Evolutionary conservation across 305 asterid species (phyloP).

Genomic region (Petunia hybrid): DNA sequence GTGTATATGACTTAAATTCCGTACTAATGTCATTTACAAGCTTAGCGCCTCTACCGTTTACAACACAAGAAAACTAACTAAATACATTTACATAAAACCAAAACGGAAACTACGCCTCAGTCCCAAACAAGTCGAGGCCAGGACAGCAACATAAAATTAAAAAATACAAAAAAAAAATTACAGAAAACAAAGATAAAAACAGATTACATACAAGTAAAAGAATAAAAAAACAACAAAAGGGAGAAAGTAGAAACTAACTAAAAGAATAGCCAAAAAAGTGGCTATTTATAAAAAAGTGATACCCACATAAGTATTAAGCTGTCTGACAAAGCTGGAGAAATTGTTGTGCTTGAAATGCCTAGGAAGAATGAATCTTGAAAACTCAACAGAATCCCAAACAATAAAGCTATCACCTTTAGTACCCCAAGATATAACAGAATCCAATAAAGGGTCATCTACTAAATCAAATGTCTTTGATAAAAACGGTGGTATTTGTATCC

Average conservation of each 20-base stretch:
- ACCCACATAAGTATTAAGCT: slow-evolving; percentile 96
- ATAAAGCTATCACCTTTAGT: slow-evolving; percentile 69
- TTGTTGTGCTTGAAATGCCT: slow-evolving; percentile 88
- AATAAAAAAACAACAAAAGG: slow-evolving; percentile 9
- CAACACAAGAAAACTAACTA: neutral
- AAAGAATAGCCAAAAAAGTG: slow-evolving; percentile 38
- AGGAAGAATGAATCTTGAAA: slow-evolving; percentile 63
- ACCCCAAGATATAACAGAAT: slow-evolving; percentile 72
- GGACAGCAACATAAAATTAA: neutral
- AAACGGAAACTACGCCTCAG: neutral
- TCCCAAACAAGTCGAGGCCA: neutral
- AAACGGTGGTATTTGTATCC: slow-evolving; percentile 72
- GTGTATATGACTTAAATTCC: too few relatives aligned
- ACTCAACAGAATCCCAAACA: slow-evolving; percentile 81
- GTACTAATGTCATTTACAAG: neutral
- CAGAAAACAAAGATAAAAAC: slow-evolving; percentile 27
- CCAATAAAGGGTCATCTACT: slow-evolving; percentile 74
- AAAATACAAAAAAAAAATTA: slow-evolving; percentile 10
- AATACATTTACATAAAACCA: neutral
- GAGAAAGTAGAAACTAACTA: slow-evolving; percentile 30
- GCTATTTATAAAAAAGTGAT: slow-evolving; percentile 46
- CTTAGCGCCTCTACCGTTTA: neutral
- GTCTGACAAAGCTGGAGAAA: slow-evolving; percentile 92
- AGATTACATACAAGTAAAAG: slow-evolving; percentile 37
- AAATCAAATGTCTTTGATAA: slow-evolving; percentile 78